Conservation (phyloP, 2,329 filamentous ascomycete species). For the Fusarium sarcochroum region DNA sequence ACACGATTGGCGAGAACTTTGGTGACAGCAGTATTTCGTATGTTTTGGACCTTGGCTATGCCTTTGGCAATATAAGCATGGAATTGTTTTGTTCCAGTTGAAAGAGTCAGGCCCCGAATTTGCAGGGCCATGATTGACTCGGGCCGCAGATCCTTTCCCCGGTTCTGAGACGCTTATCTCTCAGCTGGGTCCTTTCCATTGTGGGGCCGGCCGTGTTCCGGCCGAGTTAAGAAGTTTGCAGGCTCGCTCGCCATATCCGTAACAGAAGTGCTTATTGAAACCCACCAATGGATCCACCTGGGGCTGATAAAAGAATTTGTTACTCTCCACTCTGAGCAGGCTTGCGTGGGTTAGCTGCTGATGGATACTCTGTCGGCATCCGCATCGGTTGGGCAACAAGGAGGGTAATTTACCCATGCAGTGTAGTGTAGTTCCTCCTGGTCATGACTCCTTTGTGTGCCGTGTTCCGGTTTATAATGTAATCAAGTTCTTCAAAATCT, state of each 20-base stretch:
- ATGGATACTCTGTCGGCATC: slow-evolving; percentile 30
- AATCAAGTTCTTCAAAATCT: slow-evolving; percentile 1
- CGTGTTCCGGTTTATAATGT: slow-evolving; percentile 14
- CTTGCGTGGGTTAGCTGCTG: slow-evolving; percentile 7
- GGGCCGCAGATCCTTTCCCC: slow-evolving; percentile 15
- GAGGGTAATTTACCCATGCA: slow-evolving; percentile 21
- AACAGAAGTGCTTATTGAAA: slow-evolving; percentile 8
- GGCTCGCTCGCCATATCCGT: slow-evolving; percentile 15
- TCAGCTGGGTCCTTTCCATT: neutral
- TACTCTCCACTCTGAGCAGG: slow-evolving; percentile 37
- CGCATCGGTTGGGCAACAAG: slow-evolving; percentile 38
- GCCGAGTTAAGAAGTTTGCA: slow-evolving; percentile 16
- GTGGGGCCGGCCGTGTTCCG: neutral
- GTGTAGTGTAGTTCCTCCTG: slow-evolving; percentile 8
- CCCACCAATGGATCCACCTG: slow-evolving; percentile 26
- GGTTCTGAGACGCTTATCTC: slow-evolving; percentile 28
- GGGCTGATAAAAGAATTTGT: slow-evolving; percentile 22
- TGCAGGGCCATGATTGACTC: slow-evolving; percentile 16
- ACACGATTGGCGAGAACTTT: neutral
- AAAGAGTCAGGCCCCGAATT: slow-evolving; percentile 8
- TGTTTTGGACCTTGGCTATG: neutral
- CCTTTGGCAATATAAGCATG: no score
- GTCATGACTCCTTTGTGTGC: slow-evolving; percentile 23
- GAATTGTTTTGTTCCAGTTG: neutral
- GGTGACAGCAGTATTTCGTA: neutral